These are phyloP conservation scores for Clarireedia monteithiana DNA, from an alignment of 2,329 filamentous ascomycete genomes.

Conservation along the genomic window DNA sequence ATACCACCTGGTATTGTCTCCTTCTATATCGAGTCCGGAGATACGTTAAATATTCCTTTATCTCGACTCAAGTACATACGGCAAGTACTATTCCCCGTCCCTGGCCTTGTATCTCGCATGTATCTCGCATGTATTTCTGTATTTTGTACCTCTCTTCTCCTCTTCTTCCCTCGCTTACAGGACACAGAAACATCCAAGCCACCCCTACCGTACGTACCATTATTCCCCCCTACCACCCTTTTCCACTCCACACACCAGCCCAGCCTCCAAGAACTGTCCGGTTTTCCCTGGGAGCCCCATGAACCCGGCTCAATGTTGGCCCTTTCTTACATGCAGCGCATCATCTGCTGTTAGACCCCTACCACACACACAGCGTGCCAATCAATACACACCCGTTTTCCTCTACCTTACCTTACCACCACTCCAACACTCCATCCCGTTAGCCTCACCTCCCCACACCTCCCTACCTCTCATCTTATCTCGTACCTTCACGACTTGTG, in stretches of 20 bases:
- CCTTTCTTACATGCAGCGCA: slow-evolving; percentile 6
- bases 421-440: too few relatives aligned
- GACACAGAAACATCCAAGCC: not conserved
- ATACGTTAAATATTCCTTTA: not conserved
- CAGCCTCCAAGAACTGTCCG: not conserved
- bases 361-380: too few relatives aligned
- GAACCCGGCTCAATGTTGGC: slow-evolving; percentile 6
- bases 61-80: not conserved
- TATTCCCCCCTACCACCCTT: not conserved
- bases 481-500: too few relatives aligned
- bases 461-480: too few relatives aligned
- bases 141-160: not conserved
- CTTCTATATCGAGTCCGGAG: not conserved
- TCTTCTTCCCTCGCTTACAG: not conserved
- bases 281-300: not conserved
- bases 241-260: not conserved
- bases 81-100: not conserved
- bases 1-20: not conserved
- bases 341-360: not conserved
- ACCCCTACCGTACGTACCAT: not conserved
- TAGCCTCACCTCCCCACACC: too few relatives aligned
- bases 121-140: not conserved
- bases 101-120: not conserved
- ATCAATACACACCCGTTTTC: too few relatives aligned
- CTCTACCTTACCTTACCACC: not conserved